Evolutionary conservation across 2,329 filamentous ascomycete genomes (phyloP), one percentile per base, ranked within the genome.

Genomic region (Rosellinia necatrix): DNA sequence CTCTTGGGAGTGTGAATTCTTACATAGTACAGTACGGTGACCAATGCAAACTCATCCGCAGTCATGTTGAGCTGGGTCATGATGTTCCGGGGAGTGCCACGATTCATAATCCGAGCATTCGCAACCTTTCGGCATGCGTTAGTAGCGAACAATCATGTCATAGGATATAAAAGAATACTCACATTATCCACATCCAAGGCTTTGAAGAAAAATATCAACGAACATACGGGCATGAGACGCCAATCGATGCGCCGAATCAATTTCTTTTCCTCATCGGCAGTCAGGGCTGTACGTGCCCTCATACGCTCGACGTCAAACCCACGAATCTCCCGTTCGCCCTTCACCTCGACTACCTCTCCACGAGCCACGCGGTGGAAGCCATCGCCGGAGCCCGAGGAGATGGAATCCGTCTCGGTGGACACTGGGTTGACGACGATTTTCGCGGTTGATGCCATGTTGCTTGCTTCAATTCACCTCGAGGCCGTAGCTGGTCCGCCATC

Each of bases 101-200:
- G 67, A 47, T 77, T 74, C 75, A 77, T 78, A 30, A 76, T 76
- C 8, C 75, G 68, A 6, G 74, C 75, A 50, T 76, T 77, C 1
- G 74, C 73, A 12, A 76, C 62, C 68, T 70, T 35, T 7, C 10
- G 5, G 24, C 9, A 10, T 22, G 30, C 17, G 19, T 60, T 3
- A 51, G 15, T n/a, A n/a, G 34, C 2, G 4, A 10, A 13, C 2
- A 4, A 24, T 25, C 12, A 3, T n/a, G 1, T 4, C 24, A 15
- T 21, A 15, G 10, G 8, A 15, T 8, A 27, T 35, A 27, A 19
- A 12, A 4, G 21, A 15, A 13, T 25, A 53, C 66, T 49, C 17
- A 68, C 70, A 61, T 76, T 76, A 49, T 72, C 68, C 6, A 67
- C 61, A 43, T 76, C 74, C 3, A 76, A 58, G 12, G 73, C 74